phyloP scores from a whole-genome alignment of 495 filamentous ascomycete species.

The Penicillium daleae region DNA sequence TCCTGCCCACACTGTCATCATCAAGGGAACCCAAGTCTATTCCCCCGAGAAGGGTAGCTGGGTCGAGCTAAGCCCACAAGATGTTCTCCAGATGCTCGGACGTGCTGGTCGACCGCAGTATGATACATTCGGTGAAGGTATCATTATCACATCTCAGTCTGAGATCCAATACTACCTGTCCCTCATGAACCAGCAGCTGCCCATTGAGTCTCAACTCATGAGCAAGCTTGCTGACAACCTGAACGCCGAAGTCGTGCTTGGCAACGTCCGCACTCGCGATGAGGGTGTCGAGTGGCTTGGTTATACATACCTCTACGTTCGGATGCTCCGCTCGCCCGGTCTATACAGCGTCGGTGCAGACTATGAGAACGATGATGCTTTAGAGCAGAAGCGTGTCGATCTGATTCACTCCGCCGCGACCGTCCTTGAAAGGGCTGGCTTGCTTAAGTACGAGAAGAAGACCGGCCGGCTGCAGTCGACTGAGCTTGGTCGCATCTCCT shows the following conservation, averaged over 20 bases:
- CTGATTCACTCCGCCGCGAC: conserved; percentile 91
- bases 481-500: conserved; percentile 92
- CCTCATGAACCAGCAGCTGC: conserved; percentile 93
- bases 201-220: conserved; percentile 95
- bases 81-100: conserved; percentile 98
- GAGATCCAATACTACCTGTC: conserved; percentile 98
- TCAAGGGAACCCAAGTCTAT: conserved; percentile 98
- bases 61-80: conserved; percentile 97
- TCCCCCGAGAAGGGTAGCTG: conserved; percentile 98
- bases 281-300: conserved; percentile 98
- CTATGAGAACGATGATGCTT: conserved; percentile 86
- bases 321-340: conserved; percentile 95
- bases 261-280: conserved; percentile 89
- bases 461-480: conserved; percentile 87
- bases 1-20: conserved; percentile 93
- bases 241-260: conserved; percentile 95
- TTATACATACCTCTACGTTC: conserved; percentile 97
- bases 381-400: conserved; percentile 97
- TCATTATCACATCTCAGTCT: conserved; percentile 93
- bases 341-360: conserved; percentile 95
- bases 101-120: conserved; percentile 96
- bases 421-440: conserved; percentile 82
- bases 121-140: conserved; percentile 96
- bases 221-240: conserved; percentile 94
- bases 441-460: conserved; percentile 95